Base-by-base conservation (phyloP, 2,329 filamentous ascomycete species). In the Cordyceps fumosorosea region DNA sequence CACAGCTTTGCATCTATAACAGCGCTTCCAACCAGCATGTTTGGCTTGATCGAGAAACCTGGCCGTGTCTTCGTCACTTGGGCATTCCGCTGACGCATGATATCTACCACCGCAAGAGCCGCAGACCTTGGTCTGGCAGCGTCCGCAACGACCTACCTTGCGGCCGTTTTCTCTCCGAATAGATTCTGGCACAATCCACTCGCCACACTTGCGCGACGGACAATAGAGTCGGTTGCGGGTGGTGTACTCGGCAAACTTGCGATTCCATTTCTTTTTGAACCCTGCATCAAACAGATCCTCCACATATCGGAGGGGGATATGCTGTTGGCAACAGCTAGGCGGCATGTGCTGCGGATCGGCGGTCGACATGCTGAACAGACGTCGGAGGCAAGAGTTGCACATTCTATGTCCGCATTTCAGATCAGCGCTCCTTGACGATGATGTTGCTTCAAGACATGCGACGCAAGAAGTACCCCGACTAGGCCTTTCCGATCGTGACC, bases 261-360 rank as follows among this genome's bases (percentile, higher is more conserved):
- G 83, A 71, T 95, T 93, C 90, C 91, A 96, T 1, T 79, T 80
- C 66, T 80, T 84, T 76, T 95, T 93, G 79, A 95, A 93, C 59
- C 82, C 80, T 62, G 80, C 71, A 69, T 90, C 84, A 69, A 96
- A 92, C 8, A 95, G 78, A 26, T 81, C 81, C 14, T 93, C 89
- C 32, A 93, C 91, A 71, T 91, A 86, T 66, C 86, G 87, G 7
- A 92, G 76, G 0, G 89, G 85, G 63, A 96, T 96, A 67, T 85
- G 83, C 14, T 91, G 84, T 22, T 82, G 69, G 74, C 91, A 96
- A 74, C 91, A 96, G 70, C 81, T 84, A 0, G 92, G 92, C 20
- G 92, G 91, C 90, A 96, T 96, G 67, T 91, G 87, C 64, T 86
- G 83, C 1, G 89, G 86, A 71, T 96, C 90, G 48, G 81, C 87